Evolutionary conservation across 2,329 filamentous ascomycete genomes (phyloP), one percentile per base, ranked within the genome.

Genomic region (Alternaria longipes): DNA sequence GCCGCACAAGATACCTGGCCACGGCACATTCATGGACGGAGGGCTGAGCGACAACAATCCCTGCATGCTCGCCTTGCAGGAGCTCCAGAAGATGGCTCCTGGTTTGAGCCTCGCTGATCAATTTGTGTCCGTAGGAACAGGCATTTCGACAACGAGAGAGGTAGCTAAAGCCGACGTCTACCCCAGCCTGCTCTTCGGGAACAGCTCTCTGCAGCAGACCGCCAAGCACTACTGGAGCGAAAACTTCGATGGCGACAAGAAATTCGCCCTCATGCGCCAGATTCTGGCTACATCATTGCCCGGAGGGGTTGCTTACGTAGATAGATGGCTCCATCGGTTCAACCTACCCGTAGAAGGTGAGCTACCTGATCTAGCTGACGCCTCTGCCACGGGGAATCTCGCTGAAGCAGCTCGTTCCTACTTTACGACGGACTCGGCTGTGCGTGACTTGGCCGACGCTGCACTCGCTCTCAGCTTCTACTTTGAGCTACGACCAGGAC

Each of bases 201-300:
- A 51, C 12, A 51, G 34, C 47, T 51, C 47, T 22, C 47, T 51
- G 14, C 47, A 24, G 34, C 47, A 51, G 47, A 51, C 47, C 8
- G 12, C 5, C 32, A 51, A 36, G 32, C 32, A 51, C 47, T 51
- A 51, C 32, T 14, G 8, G 18, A 51, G 16, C 3, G 32, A 51
- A 40, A 51, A 51, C 34, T 51, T 51, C 24, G 12, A 51, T 14
- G 32, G 47, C 12, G 47, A 51, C 32, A 51, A 51, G 30, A 20
- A 24, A 11, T 51, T 51, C 34, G 47, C 47, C 12, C 4, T 36
- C 14, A 51, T 51, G 32, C 47, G 47, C 47, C 32, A 51, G 30
- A 51, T 51, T 8, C 8, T 51, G 32, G 47, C 47, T 26, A 16
- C 24, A 36, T 38, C 32, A 14, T 18, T 16, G 24, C 47, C 47